Base-by-base conservation (phyloP, 2,329 filamentous ascomycete species). In the Bertia moriformis region DNA sequence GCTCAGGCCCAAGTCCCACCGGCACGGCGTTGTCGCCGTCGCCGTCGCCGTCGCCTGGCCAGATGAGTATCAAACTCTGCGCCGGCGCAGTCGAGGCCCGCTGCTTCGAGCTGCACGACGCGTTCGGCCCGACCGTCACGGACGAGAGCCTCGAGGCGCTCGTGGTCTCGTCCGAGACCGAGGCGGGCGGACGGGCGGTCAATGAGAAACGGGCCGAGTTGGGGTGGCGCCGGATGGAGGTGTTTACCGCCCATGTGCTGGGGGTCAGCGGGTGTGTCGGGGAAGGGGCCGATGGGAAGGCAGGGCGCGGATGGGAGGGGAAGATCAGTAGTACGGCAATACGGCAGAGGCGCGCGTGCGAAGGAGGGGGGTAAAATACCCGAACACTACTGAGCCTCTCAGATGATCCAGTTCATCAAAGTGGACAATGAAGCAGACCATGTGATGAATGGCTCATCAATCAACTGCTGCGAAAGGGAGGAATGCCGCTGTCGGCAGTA, bases 311-410 rank as follows among this genome's bases (percentile, higher is more conserved):
- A 77, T 41, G 68, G 71, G 46, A 94, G 18, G 71, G 73, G 44
- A 96, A 95, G 62, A 83, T 95, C 48, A 93, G 87, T 64, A 95
- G 88, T 59, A 93, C 88, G 1, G 82, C 82, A 42, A 93, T 94
- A 7, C 7, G 22, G 22, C 7, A 27, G 22, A n/a, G n/a, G n/a
- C n/a, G n/a, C n/a, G n/a, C n/a, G n/a, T n/a, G n/a, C n/a, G n/a
- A n/a, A n/a, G n/a, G n/a, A n/a, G n/a, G n/a, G n/a, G n/a, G n/a
- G 24, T 29, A n/a, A 29, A 12, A 12, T 12, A 29, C 24, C n/a
- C 24, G n/a, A 29, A 29, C 24, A 18, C 38, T 19, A 14, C 57
- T 45, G n/a, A n/a, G n/a, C n/a, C n/a, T n/a, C n/a, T n/a, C n/a
- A n/a, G n/a, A n/a, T n/a, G n/a, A n/a, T n/a, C n/a, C n/a, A n/a